phyloP scores from a whole-genome alignment of 169 alveolate species.

The Plasmodium adleri region DNA sequence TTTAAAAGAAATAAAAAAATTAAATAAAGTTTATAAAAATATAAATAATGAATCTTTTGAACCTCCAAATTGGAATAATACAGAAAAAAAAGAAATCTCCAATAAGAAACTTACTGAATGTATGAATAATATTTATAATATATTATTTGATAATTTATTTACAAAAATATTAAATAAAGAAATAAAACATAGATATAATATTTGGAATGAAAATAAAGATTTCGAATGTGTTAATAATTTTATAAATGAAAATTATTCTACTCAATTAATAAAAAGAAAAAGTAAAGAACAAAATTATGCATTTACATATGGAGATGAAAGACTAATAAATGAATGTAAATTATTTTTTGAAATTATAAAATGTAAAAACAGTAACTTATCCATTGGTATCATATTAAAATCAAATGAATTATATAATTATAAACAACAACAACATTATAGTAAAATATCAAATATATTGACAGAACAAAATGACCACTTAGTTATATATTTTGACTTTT shows the following conservation, averaged over 20 bases:
- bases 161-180: conserved; percentile 15
- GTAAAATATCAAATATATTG: conserved; percentile 31
- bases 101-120: conserved; percentile 21
- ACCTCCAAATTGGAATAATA: conserved; percentile 34
- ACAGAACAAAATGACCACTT: conserved; percentile 12
- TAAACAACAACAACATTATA: conserved; percentile 5
- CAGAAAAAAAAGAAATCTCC: conserved; percentile 22
- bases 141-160: conserved; percentile 47
- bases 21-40: conserved; percentile 46
- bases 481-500: conserved; percentile 66
- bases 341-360: conserved; percentile 38
- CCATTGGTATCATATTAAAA: conserved; percentile 58
- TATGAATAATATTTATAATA: conserved; percentile 57
- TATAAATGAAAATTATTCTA: conserved; percentile 42
- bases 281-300: conserved; percentile 23
- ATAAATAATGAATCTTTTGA: conserved; percentile 73
- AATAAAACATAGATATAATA: conserved; percentile 25
- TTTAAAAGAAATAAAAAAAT: conserved; percentile 50
- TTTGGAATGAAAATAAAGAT: conserved; percentile 54
- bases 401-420: conserved; percentile 20
- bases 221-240: conserved; percentile 41
- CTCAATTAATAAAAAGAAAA: conserved; percentile 58
- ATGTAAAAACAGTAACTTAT: conserved; percentile 49
- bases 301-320: conserved; percentile 64
- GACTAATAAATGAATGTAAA: conserved; percentile 56